Base-by-base conservation (phyloP, 192 early-diverging fungal species). In the Coemansia sp. region DNA sequence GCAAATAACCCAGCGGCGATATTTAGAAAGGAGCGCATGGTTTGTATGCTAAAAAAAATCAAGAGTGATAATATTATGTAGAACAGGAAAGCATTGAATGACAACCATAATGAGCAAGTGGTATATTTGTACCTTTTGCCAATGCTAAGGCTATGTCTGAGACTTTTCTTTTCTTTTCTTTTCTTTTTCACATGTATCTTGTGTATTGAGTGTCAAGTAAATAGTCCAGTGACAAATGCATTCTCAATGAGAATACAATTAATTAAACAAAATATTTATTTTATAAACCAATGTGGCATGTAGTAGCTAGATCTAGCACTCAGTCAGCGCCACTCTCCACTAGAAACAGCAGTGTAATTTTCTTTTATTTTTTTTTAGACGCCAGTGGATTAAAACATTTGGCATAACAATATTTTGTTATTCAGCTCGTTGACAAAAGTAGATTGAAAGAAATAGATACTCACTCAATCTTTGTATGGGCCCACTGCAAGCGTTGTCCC, bases 401-500 rank as follows among this genome's bases (percentile, higher is more conserved):
- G 22, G 22, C 22, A 25, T 25, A 25, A 25, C 0, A 25, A 25
- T 25, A 25, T 25, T 25, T 25, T 25, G 22, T 25, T 25, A 38
- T 38, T 38, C 5, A 38, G 36, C 5, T 11, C 36, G 10, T 38
- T 38, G 36, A 5, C 36, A 38, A 38, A 38, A 38, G 10, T 8
- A 38, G 36, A 8, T 8, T 38, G 36, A 38, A 38, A 38, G 5
- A 11, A 25, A 56, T 38, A 1, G 20, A 2, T 0, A 61, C 8
- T 7, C 61, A 34, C 14, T 33, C 20, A 5, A 61, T 56, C 29
- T 30, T 17, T 56, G 2, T 56, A 55, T 20, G 51, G 60, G 1
- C 56, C 64, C n/a, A n/a, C 31, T 3, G 50, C 56, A 38, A 71
- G 34, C 14, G 42, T 66, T 36, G 54, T 66, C 20, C 67, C 67